Conservation (phyloP, 495 filamentous ascomycete species). For the Xylaria intraflava region DNA sequence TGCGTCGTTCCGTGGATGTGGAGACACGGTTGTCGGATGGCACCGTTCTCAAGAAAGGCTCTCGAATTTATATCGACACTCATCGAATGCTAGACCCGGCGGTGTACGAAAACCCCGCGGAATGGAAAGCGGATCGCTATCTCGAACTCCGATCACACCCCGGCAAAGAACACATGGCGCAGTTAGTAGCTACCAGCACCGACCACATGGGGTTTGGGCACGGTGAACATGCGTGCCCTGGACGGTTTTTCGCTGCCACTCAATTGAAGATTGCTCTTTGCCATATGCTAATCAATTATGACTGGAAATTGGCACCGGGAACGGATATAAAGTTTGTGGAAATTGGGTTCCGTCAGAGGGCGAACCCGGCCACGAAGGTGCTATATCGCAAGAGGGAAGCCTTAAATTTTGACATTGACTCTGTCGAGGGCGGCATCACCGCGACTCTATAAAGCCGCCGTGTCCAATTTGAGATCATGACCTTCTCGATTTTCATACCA, state of each 20-base stretch:
- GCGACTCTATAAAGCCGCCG: too few relatives aligned
- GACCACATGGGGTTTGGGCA: slow-evolving; percentile 35
- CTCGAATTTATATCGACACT: slow-evolving; percentile 30
- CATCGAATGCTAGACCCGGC: slow-evolving; percentile 30
- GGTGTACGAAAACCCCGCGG: slow-evolving; percentile 37
- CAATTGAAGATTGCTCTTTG: slow-evolving; percentile 35
- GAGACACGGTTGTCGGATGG: slow-evolving; percentile 42
- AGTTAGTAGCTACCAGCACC: slow-evolving; percentile 40
- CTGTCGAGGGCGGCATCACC: neutral
- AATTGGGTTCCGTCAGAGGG: neutral
- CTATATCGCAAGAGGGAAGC: neutral
- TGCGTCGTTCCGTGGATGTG: slow-evolving; percentile 31
- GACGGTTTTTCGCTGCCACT: slow-evolving; percentile 38
- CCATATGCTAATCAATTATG: slow-evolving; percentile 37
- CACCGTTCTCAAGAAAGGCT: slow-evolving; percentile 44
- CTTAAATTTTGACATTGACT: slow-evolving; percentile 8
- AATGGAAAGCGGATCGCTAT: slow-evolving; percentile 46
- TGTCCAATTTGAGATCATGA: too few relatives aligned
- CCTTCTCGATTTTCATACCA: too few relatives aligned
- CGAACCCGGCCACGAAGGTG: neutral
- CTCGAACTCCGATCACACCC: slow-evolving; percentile 30
- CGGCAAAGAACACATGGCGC: slow-evolving; percentile 37
- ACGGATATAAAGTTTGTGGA: neutral
- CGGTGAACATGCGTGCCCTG: slow-evolving; percentile 35
- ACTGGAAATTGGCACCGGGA: slow-evolving; percentile 26